Base-by-base conservation (phyloP, 306 rosid genomes). In the Cucumis cinereus region DNA sequence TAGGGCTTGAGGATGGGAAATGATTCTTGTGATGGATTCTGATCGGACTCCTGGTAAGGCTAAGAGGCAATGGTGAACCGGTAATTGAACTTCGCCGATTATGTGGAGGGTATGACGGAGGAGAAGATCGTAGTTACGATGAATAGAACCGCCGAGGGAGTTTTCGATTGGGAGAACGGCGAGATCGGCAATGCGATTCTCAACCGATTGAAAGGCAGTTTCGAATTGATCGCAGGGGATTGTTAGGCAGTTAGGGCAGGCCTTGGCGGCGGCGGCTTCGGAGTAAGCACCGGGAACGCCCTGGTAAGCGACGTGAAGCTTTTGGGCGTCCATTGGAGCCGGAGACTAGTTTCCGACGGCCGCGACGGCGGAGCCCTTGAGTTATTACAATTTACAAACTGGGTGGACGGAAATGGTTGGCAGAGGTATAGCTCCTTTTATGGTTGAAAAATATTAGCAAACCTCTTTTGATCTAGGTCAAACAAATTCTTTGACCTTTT, bases 231-330 rank as follows among this genome's bases (percentile, higher is more conserved):
- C 72, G 71, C 79, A 76, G 12, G 69, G 71, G 12, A 76, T 43
- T 26, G 79, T 66, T n/a, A 26, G 47, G 23, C 43, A 76, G 38
- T 76, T 76, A 14, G 79, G 79, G 30, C 64, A 76, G 0, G 79
- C 79, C 43, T 76, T 76, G 9, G 33, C 72, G 45, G 72, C 79
- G n/a, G 71, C 69, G 45, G 72, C 79, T 70, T 93, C 98, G 1
- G 98, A 93, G 83, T 91, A 93, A 0, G 98, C 98, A 16, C 98
- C 98, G 23, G 98, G 97, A 3, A 90, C 97, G 1, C 98, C 98
- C 33, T 93, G 98, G 75, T 93, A 93, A 1, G 98, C 97, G 1
- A 93, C 98, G 24, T 96, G 90, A 1, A 90, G 88, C 78, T 73
- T 79, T 0, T 93, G 79, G 9, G 94, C 96, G 87, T 90, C 97